Evolutionary conservation across 768 basidiomycete genomes (phyloP).

Genomic region (Pulveroboletus sp.): DNA sequence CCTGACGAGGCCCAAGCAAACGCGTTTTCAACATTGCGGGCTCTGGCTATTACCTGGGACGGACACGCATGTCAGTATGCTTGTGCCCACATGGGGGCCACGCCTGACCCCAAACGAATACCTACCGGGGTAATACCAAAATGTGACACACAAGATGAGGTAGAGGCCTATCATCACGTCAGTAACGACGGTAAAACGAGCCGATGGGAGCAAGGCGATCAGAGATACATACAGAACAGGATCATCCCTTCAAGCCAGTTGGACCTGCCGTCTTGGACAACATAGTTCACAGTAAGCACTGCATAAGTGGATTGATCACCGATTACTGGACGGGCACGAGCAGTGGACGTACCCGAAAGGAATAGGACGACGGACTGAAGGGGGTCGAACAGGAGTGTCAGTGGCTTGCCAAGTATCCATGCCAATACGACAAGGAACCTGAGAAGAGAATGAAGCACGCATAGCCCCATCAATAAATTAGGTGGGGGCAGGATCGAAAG

Average conservation of each 20-base stretch:
- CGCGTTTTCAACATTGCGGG: too few species aligned
- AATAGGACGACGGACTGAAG: constrained; percentile 55
- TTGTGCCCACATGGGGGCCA: not conserved
- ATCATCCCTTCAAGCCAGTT: constrained; percentile 92
- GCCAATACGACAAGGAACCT: constrained; percentile 73
- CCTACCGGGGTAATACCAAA: constrained; percentile 52
- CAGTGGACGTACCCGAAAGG: constrained; percentile 21
- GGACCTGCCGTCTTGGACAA: constrained; percentile 80
- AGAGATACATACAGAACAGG: constrained; percentile 50
- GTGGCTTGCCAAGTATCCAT: constrained; percentile 77
- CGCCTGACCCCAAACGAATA: not conserved
- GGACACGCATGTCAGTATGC: constrained; percentile 6
- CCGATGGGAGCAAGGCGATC: too few species aligned
- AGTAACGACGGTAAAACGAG: not conserved
- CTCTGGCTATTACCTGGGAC: too few species aligned
- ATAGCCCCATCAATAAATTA: not conserved
- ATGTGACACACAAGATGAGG: constrained; percentile 51
- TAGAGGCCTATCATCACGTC: constrained; percentile 42
- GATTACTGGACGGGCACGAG: not conserved
- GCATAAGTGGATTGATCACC: not conserved
- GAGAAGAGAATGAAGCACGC: constrained; percentile 8
- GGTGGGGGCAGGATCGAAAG: not conserved
- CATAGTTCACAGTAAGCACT: constrained; percentile 84
- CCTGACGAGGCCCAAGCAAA: too few species aligned
- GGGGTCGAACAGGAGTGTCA: constrained; percentile 82